Evolutionary conservation across 192 early-diverging fungal genomes (phyloP).

Genomic region (Linnemannia schmuckeri): DNA sequence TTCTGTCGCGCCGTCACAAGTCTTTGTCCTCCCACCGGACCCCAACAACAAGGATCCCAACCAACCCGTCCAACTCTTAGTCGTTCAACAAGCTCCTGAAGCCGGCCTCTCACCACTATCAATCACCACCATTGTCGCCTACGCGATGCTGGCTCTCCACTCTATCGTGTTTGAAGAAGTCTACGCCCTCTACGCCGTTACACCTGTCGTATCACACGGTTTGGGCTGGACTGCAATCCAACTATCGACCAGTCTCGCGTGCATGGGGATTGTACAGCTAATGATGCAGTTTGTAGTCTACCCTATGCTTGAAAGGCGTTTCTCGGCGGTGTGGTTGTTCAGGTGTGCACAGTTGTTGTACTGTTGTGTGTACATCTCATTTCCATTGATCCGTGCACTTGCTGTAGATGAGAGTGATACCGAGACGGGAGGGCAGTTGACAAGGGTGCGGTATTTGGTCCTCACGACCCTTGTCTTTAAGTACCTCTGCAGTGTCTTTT

Average conservation of each 20-base stretch:
- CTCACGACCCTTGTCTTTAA: conserved; percentile 25
- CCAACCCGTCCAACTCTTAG: conserved; percentile 26
- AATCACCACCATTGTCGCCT: conserved; percentile 34
- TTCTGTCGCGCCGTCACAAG: conserved; percentile 40
- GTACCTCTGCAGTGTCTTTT: conserved; percentile 44
- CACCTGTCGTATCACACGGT: conserved; percentile 56
- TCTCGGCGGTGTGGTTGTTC: conserved; percentile 53
- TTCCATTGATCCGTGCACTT: conserved; percentile 54
- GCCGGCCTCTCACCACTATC: conserved; percentile 34
- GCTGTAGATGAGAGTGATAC: conserved; percentile 22
- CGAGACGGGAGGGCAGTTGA: conserved; percentile 12
- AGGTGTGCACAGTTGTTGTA: conserved; percentile 52
- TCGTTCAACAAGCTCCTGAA: conserved; percentile 24
- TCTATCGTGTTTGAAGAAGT: conserved; percentile 68
- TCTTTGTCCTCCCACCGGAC: conserved; percentile 36
- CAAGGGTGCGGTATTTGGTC: conserved; percentile 17
- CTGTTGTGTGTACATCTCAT: conserved; percentile 54
- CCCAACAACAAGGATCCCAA: conserved; percentile 39
- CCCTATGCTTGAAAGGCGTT: conserved; percentile 48
- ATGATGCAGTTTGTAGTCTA: conserved; percentile 61
- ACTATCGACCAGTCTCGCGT: conserved; percentile 58
- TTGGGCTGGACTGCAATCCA: conserved; percentile 57
- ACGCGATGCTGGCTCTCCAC: conserved; percentile 59
- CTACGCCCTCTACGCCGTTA: conserved; percentile 58
- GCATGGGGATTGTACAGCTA: conserved; percentile 59